Conservation (phyloP, 768 basidiomycete genomes). For the Flagelloscypha sp. region DNA sequence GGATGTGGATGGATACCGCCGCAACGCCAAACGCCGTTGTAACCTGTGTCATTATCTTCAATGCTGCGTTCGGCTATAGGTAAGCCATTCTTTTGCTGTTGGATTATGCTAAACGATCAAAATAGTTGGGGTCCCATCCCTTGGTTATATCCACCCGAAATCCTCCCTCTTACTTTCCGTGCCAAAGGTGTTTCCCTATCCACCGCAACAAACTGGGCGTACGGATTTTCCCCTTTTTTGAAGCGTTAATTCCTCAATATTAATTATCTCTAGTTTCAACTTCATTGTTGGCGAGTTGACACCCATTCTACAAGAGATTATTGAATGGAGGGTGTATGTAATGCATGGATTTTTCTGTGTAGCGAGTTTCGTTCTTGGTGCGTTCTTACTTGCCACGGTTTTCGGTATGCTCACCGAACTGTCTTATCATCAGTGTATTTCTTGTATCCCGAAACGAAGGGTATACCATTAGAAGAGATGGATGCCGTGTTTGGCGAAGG, state of each 20-base stretch:
- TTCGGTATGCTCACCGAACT: background rate
- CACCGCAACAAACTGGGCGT: constrained; percentile 73
- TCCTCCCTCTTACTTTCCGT: constrained; percentile 82
- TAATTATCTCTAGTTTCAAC: constrained; percentile 77
- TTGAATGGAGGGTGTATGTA: constrained; percentile 87
- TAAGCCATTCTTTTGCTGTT: constrained; percentile 12
- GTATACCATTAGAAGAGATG: constrained; percentile 85
- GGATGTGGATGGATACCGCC: constrained; percentile 85
- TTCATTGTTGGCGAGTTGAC: constrained; percentile 85
- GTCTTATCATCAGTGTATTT: constrained; percentile 56
- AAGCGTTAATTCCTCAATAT: too few relatives aligned
- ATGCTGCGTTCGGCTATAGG: constrained; percentile 88
- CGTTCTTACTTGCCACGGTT: constrained; percentile 13
- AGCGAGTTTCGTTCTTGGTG: constrained; percentile 76
- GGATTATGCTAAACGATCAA: background rate
- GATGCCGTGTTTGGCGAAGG: constrained; percentile 87
- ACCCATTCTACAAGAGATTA: constrained; percentile 77
- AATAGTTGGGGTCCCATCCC: constrained; percentile 78
- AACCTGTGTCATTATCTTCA: constrained; percentile 82
- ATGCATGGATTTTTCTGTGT: constrained; percentile 94
- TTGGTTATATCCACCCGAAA: constrained; percentile 86
- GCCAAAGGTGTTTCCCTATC: constrained; percentile 92
- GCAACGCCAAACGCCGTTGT: constrained; percentile 86
- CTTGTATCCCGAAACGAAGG: constrained; percentile 78
- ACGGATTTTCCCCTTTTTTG: background rate